phyloP scores from a whole-genome alignment of 1,284 basidiomycete species.

The Cryptococcus depauperatus region DNA sequence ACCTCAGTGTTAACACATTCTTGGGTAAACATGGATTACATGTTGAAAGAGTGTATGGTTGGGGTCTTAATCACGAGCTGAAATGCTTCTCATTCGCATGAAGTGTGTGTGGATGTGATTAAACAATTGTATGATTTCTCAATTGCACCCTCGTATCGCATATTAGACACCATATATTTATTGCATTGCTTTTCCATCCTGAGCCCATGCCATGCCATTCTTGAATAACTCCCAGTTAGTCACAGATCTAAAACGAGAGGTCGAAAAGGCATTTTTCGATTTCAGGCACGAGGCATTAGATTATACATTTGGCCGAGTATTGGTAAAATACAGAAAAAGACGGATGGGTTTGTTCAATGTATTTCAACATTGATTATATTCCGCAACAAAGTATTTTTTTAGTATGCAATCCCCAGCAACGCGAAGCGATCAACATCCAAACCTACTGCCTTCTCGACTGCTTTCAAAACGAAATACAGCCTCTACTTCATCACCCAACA shows the following conservation, averaged over 20 bases:
- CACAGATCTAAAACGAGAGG: neutral
- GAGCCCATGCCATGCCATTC: neutral
- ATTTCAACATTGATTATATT: too few species aligned
- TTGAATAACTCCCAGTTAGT: neutral
- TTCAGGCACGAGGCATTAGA: neutral
- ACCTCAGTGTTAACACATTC: slow-evolving; percentile 53
- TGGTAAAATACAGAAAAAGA: too few species aligned
- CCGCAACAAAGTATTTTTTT: too few species aligned
- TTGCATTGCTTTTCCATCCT: neutral
- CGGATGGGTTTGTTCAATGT: too few species aligned
- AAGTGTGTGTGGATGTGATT: neutral
- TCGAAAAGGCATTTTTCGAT: too few species aligned
- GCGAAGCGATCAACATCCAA: too few species aligned
- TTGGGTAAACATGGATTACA: slow-evolving; percentile 91
- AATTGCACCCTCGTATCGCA: neutral
- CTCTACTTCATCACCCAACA: slow-evolving; percentile 22
- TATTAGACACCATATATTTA: neutral
- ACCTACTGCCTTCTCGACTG: neutral
- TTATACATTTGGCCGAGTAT: too few species aligned
- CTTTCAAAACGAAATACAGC: slow-evolving; percentile 12
- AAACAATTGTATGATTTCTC: neutral
- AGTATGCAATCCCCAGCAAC: too few species aligned
- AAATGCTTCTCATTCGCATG: neutral
- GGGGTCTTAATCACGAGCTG: slow-evolving; percentile 70
- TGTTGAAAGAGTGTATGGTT: slow-evolving; percentile 84